Base-by-base conservation (phyloP, 2,329 filamentous ascomycete species). In the Fusarium burgessii region DNA sequence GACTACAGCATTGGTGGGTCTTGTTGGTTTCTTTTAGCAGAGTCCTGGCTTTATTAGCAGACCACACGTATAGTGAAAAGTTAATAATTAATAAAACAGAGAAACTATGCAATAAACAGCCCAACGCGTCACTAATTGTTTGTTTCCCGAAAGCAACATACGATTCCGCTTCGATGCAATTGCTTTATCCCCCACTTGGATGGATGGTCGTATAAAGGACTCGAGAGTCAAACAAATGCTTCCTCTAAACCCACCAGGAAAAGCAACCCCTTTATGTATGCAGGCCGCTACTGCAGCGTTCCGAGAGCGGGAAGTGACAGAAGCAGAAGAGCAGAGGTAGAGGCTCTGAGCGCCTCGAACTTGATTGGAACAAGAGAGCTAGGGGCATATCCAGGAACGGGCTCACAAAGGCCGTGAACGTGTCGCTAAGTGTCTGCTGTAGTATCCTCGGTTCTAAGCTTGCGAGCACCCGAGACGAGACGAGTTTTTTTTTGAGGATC, bases 241-340 rank as follows among this genome's bases (percentile, higher is more conserved):
- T 51, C 61, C 38, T 45, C 35, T 47, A 56, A 54, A 40, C 27
- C 62, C 45, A 58, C 49, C 52, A 41, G 15, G 41, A 43, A 50
- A 50, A 71, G 58, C 49, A 57, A 54, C 63, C 68, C 67, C 71
- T 71, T 73, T 69, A 60, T 54, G 51, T 50, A 61, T 73, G 70
- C 67, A 72, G 59, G 56, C 70, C 58, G n/a, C 70, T 72, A 70
- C 66, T 72, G 70, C 70, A 72, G 35, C 36, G 69, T 66, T 66
- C 69, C 69, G 66, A 61, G 62, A 72, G 57, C 62, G 69, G 69
- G 65, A 72, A 66, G 65, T 58, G 69, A 72, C 69, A 72, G 69
- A 57, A 66, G 62, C 49, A 52, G 23, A 23, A 23, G 23, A 23
- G 23, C 23, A 23, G 23, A 23, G 69, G 62, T 45, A 49, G 69